Evolutionary conservation across 2,329 filamentous ascomycete genomes (phyloP).

Genomic region (Mycosphaerella sp.): DNA sequence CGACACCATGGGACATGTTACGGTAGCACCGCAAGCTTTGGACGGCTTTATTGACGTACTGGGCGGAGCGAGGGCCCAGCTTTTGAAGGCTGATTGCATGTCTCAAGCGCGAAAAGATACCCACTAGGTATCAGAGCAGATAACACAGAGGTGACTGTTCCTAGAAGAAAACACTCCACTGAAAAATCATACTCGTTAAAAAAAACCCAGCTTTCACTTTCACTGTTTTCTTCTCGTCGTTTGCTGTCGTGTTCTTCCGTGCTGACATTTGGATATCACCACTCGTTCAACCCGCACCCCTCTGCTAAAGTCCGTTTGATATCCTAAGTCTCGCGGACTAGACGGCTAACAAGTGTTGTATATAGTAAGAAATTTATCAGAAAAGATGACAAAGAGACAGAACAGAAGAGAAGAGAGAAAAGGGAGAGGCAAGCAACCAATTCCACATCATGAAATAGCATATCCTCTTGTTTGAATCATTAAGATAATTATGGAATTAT

Average conservation of each 20-base stretch:
- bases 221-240: background rate
- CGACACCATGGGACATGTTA: background rate
- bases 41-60: background rate
- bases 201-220: background rate
- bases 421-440: too few relatives aligned
- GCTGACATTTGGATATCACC: too few relatives aligned
- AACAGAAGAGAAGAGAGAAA: too few relatives aligned
- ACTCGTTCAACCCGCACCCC: too few relatives aligned
- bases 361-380: too few relatives aligned
- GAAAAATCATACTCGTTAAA: constrained; percentile 9
- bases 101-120: background rate
- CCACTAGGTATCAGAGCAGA: background rate
- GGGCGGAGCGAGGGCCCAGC: constrained; percentile 1
- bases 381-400: too few relatives aligned
- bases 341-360: too few relatives aligned
- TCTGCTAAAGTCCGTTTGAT: too few relatives aligned
- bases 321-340: too few relatives aligned
- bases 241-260: background rate
- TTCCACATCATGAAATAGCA: too few relatives aligned
- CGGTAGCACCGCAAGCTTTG: constrained; percentile 2
- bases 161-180: constrained; percentile 5
- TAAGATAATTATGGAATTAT: too few relatives aligned
- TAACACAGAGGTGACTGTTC: background rate
- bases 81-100: background rate
- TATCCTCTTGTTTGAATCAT: too few relatives aligned